phyloP scores from a whole-genome alignment of 306 rosid species.

The Lathyrus oleraceus region DNA sequence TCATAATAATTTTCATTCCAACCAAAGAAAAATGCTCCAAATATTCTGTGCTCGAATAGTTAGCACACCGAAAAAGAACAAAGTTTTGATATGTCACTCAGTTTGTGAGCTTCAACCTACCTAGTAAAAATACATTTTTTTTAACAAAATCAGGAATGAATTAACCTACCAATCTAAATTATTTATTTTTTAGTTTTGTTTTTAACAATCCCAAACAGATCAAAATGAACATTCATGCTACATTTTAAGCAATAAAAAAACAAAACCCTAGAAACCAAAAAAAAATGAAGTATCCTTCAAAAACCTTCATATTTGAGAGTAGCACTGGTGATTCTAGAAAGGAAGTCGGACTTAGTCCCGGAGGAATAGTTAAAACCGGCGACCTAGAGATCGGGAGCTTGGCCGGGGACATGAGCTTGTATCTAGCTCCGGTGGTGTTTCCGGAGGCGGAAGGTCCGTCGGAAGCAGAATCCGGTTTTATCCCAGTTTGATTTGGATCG shows the following conservation, averaged over 20 bases:
- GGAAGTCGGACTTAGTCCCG: constrained; percentile 87
- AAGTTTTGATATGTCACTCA: constrained; percentile 29
- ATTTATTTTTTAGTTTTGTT: background rate
- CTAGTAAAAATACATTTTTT: constrained; percentile 21
- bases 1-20: constrained; percentile 34
- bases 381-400: constrained; percentile 98
- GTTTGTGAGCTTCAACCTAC: background rate
- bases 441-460: constrained; percentile 6
- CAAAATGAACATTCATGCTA: background rate
- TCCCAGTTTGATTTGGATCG: constrained; percentile 44
- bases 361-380: constrained; percentile 78
- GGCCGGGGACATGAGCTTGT: constrained; percentile 94
- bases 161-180: constrained; percentile 3
- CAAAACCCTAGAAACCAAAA: constrained; percentile 25
- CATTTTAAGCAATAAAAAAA: background rate
- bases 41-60: constrained; percentile 40
- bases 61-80: constrained; percentile 35
- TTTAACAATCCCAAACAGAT: constrained; percentile 41
- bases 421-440: constrained; percentile 54
- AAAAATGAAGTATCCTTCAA: constrained; percentile 12
- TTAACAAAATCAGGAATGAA: constrained; percentile 32
- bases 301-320: constrained; percentile 91
- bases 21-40: constrained; percentile 20
- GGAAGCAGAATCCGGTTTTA: constrained; percentile 13
- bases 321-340: constrained; percentile 89